Base-by-base conservation (phyloP, 169 alveolate genomes). In the Cryptosporidium ubiquitum region DNA sequence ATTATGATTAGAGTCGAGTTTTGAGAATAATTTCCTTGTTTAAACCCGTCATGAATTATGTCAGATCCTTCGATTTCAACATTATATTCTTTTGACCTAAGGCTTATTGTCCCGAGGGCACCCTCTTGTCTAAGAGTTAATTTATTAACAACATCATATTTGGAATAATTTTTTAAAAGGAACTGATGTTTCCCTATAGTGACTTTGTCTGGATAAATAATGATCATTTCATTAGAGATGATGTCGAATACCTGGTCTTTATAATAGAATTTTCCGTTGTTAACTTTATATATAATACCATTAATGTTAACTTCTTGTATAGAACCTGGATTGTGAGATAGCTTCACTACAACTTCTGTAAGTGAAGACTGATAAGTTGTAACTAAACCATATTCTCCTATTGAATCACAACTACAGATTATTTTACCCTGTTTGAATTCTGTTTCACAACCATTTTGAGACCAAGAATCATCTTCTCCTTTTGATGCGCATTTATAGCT, bases 321-420 rank as follows among this genome's bases (percentile, higher is more conserved):
- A 10, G 89, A 79, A 3, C 89, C 89, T 14, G 89, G 89, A 49
- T 79, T 79, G 75, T 79, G 89, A 23, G 89, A 57, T 14, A 79
- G 68, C 40, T 20, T 66, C 29, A 79, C 42, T 58, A 23, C 51
- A 5, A 79, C 79, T 29, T 79, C 68, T 18, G 55, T 40, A 1
- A 79, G 61, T n/a, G 73, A 79, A 5, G 55, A 18, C 58, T 79
- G 71, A 42, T 79, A 44, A n/a, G 61, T 2, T 20, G 69, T 40
- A 20, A 31, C 18, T 37, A 79, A 16, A 0, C 79, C 89, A 26
- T 79, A 79, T 61, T 58, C 75, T 40, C 89, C 89, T 18, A 79
- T 37, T 5, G 75, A 61, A 57, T 79, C 26, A 31, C 89, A 79
- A 12, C 75, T 58, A 29, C 89, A 79, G 5, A 37, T 26, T n/a